Conservation (phyloP, 257 asterid species). For the Vinca minor region DNA sequence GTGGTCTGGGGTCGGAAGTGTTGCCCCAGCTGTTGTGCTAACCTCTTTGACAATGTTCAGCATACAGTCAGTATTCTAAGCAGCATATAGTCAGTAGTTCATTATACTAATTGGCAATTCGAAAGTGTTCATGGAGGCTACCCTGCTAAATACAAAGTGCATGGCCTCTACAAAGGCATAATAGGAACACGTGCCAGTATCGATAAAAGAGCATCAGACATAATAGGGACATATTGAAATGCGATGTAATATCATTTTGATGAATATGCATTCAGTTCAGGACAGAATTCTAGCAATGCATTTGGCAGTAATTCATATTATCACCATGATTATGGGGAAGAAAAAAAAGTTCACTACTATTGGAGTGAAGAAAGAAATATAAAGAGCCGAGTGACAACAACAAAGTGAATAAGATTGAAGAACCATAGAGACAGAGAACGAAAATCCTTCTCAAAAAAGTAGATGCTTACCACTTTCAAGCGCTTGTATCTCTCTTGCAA, state of each 20-base stretch:
- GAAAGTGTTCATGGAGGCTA: neutral
- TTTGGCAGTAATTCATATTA: too few species aligned
- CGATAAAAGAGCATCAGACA: neutral
- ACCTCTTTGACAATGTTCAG: too few species aligned
- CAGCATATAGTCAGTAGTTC: neutral
- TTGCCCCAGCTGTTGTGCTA: too few species aligned
- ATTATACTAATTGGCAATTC: neutral
- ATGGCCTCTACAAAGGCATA: too few species aligned
- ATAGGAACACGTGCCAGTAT: neutral
- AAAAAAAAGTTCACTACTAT: neutral
- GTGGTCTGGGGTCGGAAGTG: too few species aligned
- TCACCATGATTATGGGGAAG: neutral
- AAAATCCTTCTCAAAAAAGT: neutral
- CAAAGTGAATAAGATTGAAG: neutral
- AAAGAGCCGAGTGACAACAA: neutral
- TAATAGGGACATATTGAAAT: too few species aligned
- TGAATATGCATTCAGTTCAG: neutral
- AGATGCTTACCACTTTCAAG: constrained; percentile 62
- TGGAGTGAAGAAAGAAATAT: neutral
- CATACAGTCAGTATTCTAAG: too few species aligned
- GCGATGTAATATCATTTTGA: neutral
- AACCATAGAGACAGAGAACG: neutral
- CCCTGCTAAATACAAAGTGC: too few species aligned
- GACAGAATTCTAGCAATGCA: neutral
- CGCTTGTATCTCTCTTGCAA: constrained; percentile 57